Evolutionary conservation across 2,329 filamentous ascomycete species (phyloP), one percentile per base, ranked within the genome.

Genomic region (Chlorencoelia australis): DNA sequence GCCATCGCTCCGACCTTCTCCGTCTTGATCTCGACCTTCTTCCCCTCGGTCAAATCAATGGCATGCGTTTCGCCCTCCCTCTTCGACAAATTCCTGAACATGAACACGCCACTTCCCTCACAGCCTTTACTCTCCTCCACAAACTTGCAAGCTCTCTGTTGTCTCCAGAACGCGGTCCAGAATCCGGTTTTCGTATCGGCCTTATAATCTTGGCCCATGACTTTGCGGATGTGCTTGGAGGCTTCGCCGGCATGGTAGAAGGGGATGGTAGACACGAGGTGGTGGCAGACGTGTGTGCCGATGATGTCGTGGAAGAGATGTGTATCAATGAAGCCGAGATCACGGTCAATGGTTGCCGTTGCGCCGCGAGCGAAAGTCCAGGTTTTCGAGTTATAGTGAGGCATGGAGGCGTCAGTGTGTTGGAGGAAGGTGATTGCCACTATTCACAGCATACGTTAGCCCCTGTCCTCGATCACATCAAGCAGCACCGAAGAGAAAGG

Each of bases 371-470:
- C 67, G 48, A 71, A 80, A 15, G 69, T 74, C 75, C 75, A 80
- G 37, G 63, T 62, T 13, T 69, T 64, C 28, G 67, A 66, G 17
- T 71, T 66, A 54, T 75, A 79, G 57, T 79, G 71, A 13, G 68
- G 68, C 32, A 77, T 62, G 17, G 58, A 55, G 10, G 49, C 54
- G 26, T 82, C 73, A 37, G 75, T 80, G 66, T 84, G 79, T 59
- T 84, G 79, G 14, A 84, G 75, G 59, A 81, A 84, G 31, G 79
- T 84, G 54, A 84, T 83, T 44, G 77, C 77, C 14, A 84, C 77
- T 75, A 21, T 40, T 17, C 27, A 21, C 20, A 30, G 25, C 9
- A 26, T 7, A 30, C 15, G 46, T 56, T 47, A 56, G 46, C 32
- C 24, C 33, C 9, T 35, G 14, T 30, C n/a, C n/a, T n/a, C n/a